phyloP scores from a whole-genome alignment of 352 stramenopile species.

The Pythium brachiatum region DNA sequence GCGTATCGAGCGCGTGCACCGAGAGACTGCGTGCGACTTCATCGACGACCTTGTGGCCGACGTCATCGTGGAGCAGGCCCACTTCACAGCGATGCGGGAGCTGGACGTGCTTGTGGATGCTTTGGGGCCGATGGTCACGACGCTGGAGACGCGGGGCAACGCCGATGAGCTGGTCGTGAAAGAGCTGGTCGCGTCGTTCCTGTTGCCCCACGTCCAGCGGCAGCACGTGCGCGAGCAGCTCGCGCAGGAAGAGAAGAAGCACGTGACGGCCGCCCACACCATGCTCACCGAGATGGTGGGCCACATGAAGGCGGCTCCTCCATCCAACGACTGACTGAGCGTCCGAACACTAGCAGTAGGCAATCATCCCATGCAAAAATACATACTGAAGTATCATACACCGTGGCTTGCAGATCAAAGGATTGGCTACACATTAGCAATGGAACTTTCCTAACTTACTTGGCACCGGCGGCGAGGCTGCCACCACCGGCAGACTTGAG shows the following conservation, averaged over 20 bases:
- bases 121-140: conserved; percentile 46
- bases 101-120: conserved; percentile 45
- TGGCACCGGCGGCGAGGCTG: conserved; percentile 18
- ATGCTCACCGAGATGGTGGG: conserved; percentile 48
- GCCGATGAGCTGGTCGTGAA: conserved; percentile 63
- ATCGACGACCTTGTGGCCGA: conserved; percentile 64
- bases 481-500: conserved; percentile 84
- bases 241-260: conserved; percentile 60
- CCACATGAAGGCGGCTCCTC: conserved; percentile 1
- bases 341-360: neutral
- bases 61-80: conserved; percentile 52
- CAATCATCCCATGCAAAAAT: neutral
- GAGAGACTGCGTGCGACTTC: conserved; percentile 71
- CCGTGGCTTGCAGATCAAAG: too few relatives aligned
- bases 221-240: conserved; percentile 60
- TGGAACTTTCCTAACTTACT: too few relatives aligned
- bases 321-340: neutral
- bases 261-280: conserved; percentile 54
- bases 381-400: too few relatives aligned
- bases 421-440: too few relatives aligned
- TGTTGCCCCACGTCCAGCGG: conserved; percentile 76
- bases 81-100: conserved; percentile 44
- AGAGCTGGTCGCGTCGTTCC: conserved; percentile 77
- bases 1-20: conserved; percentile 72
- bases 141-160: conserved; percentile 48